phyloP scores from a whole-genome alignment of 2,329 filamentous ascomycete genomes.

The Clonostachys chloroleuca region DNA sequence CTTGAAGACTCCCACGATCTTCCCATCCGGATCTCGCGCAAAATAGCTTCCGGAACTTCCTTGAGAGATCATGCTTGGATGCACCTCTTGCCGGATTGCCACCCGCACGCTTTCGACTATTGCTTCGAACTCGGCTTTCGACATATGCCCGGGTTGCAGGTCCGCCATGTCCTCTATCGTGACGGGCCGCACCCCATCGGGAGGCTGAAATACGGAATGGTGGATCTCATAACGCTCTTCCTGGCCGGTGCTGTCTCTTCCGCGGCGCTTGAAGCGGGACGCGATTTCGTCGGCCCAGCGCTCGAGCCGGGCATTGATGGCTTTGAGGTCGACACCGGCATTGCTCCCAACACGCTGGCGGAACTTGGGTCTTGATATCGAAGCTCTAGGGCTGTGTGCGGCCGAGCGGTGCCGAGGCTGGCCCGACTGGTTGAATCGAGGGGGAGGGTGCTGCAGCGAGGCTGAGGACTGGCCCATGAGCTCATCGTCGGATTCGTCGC shows the following conservation, averaged over 20 bases:
- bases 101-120: conserved; percentile 85
- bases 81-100: conserved; percentile 85
- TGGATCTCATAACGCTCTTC: conserved; percentile 93
- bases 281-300: conserved; percentile 98
- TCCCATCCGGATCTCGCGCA: conserved; percentile 84
- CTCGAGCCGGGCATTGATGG: conserved; percentile 93
- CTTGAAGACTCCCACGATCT: conserved; percentile 97
- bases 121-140: conserved; percentile 77
- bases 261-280: conserved; percentile 88
- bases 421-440: conserved; percentile 60
- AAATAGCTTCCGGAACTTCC: conserved; percentile 98
- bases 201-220: conserved; percentile 92
- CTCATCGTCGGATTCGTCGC: conserved; percentile 66
- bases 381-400: conserved; percentile 50
- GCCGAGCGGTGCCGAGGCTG: conserved; percentile 57
- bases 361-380: conserved; percentile 30
- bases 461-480: conserved; percentile 48
- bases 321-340: conserved; percentile 93
- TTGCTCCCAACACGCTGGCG: conserved; percentile 57
- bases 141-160: conserved; percentile 59
- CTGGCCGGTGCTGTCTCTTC: conserved; percentile 67
- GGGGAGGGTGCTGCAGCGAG: conserved; percentile 53
- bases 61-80: conserved; percentile 94
- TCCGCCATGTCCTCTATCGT: conserved; percentile 70
- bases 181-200: conserved; percentile 78